Percentiles rank a stretch among this genome's conserved stretches.
phyloP scores from a whole-genome alignment of 1,284 basidiomycete species.

The Microbotryum silenes-acaulis region DNA sequence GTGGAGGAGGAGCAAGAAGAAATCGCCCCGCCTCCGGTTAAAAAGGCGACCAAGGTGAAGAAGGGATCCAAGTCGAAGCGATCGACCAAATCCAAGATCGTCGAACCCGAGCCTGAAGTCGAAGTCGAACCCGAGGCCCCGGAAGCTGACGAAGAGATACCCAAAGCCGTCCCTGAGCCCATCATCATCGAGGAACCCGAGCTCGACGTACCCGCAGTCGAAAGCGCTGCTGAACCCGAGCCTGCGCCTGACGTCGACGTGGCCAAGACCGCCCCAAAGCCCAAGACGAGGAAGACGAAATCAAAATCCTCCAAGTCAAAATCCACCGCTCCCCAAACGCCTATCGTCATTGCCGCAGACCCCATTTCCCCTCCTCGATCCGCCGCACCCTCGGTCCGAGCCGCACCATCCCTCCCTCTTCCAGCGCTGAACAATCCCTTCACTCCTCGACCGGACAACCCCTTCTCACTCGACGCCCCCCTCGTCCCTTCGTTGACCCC shows the following conservation, averaged over 20 bases:
- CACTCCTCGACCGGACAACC: slow-evolving; percentile 6
- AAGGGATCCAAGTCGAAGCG: slow-evolving; percentile 6
- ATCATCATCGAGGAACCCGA: slow-evolving; percentile 7
- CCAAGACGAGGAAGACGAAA: slow-evolving; percentile 1
- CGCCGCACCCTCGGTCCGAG: neutral
- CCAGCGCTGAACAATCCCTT: neutral
- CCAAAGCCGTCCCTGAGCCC: neutral
- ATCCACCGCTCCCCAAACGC: neutral
- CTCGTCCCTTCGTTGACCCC: slow-evolving; percentile 4
- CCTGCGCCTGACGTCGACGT: neutral
- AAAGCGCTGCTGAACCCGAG: slow-evolving; percentile 16
- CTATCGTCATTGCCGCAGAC: neutral
- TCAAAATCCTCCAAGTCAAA: neutral
- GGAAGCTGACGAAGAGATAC: neutral
- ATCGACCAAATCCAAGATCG: neutral
- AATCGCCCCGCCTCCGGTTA: neutral
- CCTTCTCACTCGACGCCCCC: neutral
- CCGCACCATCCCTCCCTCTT: neutral
- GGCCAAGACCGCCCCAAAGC: neutral
- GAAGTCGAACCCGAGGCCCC: neutral
- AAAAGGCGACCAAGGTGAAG: neutral
- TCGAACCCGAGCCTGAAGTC: neutral
- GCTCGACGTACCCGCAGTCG: slow-evolving; percentile 7
- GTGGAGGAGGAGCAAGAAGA: neutral
- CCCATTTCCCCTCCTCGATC: neutral